Base-by-base conservation (phyloP, 805 yeast species). In the Yamadazyma scolyti region DNA sequence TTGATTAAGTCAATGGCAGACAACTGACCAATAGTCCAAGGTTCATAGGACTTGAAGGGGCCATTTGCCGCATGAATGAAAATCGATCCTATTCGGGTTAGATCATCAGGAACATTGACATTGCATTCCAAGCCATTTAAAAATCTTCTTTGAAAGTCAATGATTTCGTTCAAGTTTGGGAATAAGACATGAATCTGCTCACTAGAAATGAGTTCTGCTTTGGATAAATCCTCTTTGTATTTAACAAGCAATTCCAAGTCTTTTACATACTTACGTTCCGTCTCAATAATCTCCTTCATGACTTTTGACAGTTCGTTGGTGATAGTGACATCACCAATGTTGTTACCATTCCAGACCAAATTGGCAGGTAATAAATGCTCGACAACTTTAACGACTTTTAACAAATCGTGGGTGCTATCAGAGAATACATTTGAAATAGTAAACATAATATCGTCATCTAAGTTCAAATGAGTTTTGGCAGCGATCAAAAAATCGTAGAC, bases 141-240 rank as follows among this genome's bases (percentile, higher is more conserved):
- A 33, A 93, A 81, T 44, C 96, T 72, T 47, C 97, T 74, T 64
- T 93, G 97, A 54, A 89, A 88, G 58, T 93, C 97, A 28, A 93
- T 75, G 17, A 90, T 77, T 39, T 81, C 87, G 34, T 75, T 71
- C 34, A 93, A 61, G 50, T 87, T 87, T 9, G 98, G 97, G 55
- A 90, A 87, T 20, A 93, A 57, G 57, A 72, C 71, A 52, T 85
- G 87, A 31, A 88, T 69, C 39, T 81, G 86, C 45, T 89, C 97
- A 16, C 81, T 75, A 2, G 89, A 73, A 15, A 93, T 69, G 16
- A 78, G 61, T 39, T 83, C 89, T 9, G 79, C 72, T 10, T 71
- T 65, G 29, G 75, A 61, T 25, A 93, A 65, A 43, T 83, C 93
- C 33, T 71, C 67, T 52, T 79, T 79, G 58, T 86, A 93, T 23